Evolutionary conservation across 495 filamentous ascomycete genomes (phyloP), one percentile per base, ranked within the genome.

Genomic region (Penicillium samsonianum): DNA sequence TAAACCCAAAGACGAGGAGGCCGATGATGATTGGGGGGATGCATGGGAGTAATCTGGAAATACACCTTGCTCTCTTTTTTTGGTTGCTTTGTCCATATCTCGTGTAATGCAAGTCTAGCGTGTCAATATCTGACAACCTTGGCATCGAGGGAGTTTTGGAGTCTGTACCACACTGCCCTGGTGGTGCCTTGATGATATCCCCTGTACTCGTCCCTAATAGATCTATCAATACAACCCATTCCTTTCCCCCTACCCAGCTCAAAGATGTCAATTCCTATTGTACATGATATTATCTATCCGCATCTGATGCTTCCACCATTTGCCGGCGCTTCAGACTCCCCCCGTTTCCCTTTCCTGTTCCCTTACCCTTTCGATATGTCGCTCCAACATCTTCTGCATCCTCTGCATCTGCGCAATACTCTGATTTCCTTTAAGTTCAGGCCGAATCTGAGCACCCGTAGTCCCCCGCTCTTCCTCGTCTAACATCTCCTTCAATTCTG

Each of bases 1-100:
- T 23, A 81, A 75, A 45, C 81, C 81, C 0, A 80, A 81, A 61
- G 74, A 81, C 37, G 71, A 73, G 19, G 73, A 72, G 22, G 65
- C 56, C 11, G 78, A 82, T 55, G 78, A 82, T 55, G 80, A 82
- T 68, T 84, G 79, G 79, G 81, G 81, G 20, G 80, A 80, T 70
- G 79, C 78, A n/a, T 83, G 79, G 80, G 78, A 81, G 58, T 80
- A 61, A 68, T 11, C 7, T 12, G 28, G 44, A 8, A n/a, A 20
- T 22, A 35, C 9, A 1, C 11, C 3, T 46, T 48, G 28, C 45
- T 53, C 19, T 38, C 23, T 26, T 26, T 45, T 52, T 20, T 22
- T n/a, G 33, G 4, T 22, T 14, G n/a, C n/a, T 26, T 11, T 51
- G 51, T 55, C 46, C 53, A 53, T 51, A 31, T 28, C 22, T 38